Evolutionary conservation across 139 green algal species (phyloP).

Genomic region (Penium margaritaceum): DNA sequence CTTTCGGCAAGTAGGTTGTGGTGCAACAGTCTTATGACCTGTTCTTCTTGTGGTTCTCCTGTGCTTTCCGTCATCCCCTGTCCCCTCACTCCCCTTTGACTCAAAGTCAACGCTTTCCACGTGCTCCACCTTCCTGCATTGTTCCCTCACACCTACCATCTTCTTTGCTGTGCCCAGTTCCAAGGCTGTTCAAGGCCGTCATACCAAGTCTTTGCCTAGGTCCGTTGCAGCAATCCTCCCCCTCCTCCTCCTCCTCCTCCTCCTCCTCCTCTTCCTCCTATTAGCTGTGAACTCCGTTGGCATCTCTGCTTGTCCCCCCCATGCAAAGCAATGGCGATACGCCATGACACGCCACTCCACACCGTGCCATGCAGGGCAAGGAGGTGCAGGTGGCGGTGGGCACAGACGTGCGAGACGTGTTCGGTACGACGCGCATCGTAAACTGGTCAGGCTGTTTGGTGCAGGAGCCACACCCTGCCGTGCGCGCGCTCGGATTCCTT

Average conservation of each 20-base stretch:
- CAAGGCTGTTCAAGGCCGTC: not conserved
- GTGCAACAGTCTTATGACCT: too few species aligned
- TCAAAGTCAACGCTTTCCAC: too few species aligned
- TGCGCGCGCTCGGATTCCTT: constrained; percentile 71
- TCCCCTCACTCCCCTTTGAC: too few species aligned
- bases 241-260: not conserved
- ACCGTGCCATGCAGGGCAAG: too few species aligned
- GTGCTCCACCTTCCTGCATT: too few species aligned
- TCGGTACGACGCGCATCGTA: constrained; percentile 71
- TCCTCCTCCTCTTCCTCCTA: not conserved
- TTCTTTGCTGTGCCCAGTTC: not conserved
- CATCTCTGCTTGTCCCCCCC: too few species aligned
- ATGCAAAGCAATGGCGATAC: too few species aligned
- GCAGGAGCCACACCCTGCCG: constrained; percentile 59
- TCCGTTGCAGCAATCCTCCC: not conserved
- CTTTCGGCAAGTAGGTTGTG: too few species aligned
- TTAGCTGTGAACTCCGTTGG: not conserved
- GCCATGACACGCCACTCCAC: too few species aligned
- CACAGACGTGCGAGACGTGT: constrained; percentile 61
- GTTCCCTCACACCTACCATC: not conserved
- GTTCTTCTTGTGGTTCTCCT: too few species aligned
- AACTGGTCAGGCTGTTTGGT: constrained; percentile 81
- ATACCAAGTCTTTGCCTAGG: not conserved
- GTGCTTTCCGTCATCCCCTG: too few species aligned
- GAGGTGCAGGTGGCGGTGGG: constrained; percentile 57